Base-by-base conservation (phyloP, 2,329 filamentous ascomycete species). In the Aureobasidium sp. region DNA sequence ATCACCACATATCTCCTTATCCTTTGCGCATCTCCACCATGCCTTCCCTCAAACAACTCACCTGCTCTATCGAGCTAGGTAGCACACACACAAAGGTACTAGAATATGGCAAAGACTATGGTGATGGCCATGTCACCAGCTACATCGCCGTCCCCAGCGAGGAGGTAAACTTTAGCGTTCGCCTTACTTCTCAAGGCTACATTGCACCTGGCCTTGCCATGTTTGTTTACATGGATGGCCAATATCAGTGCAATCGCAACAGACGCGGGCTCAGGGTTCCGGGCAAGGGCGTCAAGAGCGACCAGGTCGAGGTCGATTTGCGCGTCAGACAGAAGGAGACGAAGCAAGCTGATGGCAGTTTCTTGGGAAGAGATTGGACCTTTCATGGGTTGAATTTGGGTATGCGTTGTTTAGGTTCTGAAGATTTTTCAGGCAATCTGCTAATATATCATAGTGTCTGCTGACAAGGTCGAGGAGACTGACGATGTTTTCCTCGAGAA, bases 161-260 rank as follows among this genome's bases (percentile, higher is more conserved):
- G 15, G 70, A 76, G n/a, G 70, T 72, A 2, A 69, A 75, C 0
- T 84, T 84, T 69, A 75, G 72, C 23, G 72, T 84, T 39, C 79
- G 77, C 63, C 73, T 84, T 42, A 75, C 70, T 2, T 80, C 80
- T 0, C 71, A 70, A 39, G 77, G 75, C 34, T 84, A 79, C 71
- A 81, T 84, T 64, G 78, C 78, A 1, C 75, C 78, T 27, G 82
- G 82, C 0, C 70, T 84, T 12, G 77, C 80, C 1, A 78, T 81
- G 69, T 81, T 80, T 64, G 80, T 84, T 29, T 84, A 78, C 72
- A 82, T 84, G 44, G 82, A 84, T 66, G 82, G 82, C 20, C 70
- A 79, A 6, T 84, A 84, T 64, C 82, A 84, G 67, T 82, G 80
- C 70, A 84, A 84, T 64, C 80, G 82, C 62, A 81, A 82, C 68